Base-by-base conservation (phyloP, 129 eudicot species). In the Glebionis coronaria region DNA sequence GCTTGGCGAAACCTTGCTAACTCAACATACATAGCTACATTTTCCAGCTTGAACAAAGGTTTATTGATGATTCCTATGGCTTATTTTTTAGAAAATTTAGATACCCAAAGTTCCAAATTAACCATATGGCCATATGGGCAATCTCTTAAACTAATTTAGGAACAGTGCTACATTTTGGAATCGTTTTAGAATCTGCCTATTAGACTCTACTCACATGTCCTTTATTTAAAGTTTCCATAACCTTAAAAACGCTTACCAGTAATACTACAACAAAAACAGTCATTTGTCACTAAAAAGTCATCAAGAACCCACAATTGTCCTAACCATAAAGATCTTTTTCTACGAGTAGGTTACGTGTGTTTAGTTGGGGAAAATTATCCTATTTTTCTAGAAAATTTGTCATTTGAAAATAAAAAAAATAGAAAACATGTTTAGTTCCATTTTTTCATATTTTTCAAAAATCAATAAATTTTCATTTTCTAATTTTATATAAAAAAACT, bases 131-230 rank as follows among this genome's bases (percentile, higher is more conserved):
- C n/a, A n/a, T n/a, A n/a, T n/a, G n/a, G n/a, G n/a, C n/a, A n/a
- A n/a, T n/a, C n/a, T n/a, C 21, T 56, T 23, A 71, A 27, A 53
- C 35, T 31, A 44, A 45, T 38, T 53, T 55, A 19, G 61, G 35
- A 71, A 16, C 20, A 65, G 72, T 59, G 27, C 35, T 49, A 67
- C n/a, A n/a, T 75, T 68, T 51, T n/a, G 58, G 56, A 16, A 76
- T 68, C 50, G 69, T n/a, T n/a, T 3, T 68, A 42, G 63, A 75
- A 68, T 60, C 64, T 61, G 80, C 56, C 50, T 52, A 20, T 68
- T 68, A 58, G 79, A 52, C 80, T 70, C 75, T 68, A 76, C 75
- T 25, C 65, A 68, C 21, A 68, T 76, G 65, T 53, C 63, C 50
- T n/a, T n/a, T n/a, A 27, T 29, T 58, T 52, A 68, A 60, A 76